A percentile compares a stretch with the other conserved stretches of the same genome.
Evolutionary conservation across 768 basidiomycete species (phyloP).

Genomic region (Pulveroboletus frians): DNA sequence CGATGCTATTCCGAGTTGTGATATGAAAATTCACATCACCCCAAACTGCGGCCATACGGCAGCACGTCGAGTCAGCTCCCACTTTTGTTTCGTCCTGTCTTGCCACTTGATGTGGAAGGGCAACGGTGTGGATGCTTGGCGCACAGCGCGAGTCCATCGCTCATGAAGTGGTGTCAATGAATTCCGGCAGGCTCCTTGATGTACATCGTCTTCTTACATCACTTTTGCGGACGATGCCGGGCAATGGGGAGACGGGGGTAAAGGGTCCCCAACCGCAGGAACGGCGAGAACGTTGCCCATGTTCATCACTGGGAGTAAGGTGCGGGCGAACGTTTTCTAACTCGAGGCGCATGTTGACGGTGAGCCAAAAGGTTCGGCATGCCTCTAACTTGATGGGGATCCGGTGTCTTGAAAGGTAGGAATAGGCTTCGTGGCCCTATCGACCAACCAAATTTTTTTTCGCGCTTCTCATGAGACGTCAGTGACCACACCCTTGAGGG

Average conservation of each 20-base stretch:
- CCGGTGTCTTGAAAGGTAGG: background rate
- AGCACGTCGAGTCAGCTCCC: constrained; percentile 2
- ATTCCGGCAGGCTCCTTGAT: background rate
- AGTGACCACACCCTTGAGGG: background rate
- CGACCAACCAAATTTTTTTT: background rate
- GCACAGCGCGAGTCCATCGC: background rate
- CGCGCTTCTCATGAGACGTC: background rate
- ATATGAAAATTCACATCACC: constrained; percentile 9
- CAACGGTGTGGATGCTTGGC: background rate
- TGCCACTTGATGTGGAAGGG: background rate
- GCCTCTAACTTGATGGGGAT: background rate
- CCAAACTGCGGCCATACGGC: constrained; percentile 5
- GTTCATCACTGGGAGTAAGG: background rate
- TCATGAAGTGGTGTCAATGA: background rate
- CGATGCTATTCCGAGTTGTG: constrained; percentile 5
- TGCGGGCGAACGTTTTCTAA: background rate
- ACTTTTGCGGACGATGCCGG: background rate
- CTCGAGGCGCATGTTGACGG: constrained; percentile 7
- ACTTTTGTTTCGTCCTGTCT: background rate
- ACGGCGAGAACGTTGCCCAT: background rate
- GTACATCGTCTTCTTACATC: background rate
- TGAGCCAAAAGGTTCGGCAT: background rate
- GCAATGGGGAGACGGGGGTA: background rate
- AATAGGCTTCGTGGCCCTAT: constrained; percentile 1
- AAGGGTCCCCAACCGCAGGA: background rate